Percentiles rank a stretch among this genome's conserved stretches.
These are phyloP conservation scores for Trichoderma reesei DNA, from an alignment of 495 filamentous ascomycete species.

Conservation along the genomic window DNA sequence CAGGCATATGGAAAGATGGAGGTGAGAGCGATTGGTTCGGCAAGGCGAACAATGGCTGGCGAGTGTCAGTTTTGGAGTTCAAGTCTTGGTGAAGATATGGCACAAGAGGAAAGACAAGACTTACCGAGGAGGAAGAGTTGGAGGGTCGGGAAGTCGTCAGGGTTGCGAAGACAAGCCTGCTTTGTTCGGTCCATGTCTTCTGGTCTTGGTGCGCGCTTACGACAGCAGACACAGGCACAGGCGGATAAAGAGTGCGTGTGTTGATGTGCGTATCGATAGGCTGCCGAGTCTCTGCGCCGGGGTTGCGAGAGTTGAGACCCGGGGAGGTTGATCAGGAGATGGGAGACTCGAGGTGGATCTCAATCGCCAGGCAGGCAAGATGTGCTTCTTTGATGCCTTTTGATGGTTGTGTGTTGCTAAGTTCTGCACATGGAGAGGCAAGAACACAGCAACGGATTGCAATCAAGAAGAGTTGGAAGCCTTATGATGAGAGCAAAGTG, in stretches of 20 bases:
- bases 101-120: constrained; percentile 11
- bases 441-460: neutral
- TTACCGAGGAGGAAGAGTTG: constrained; percentile 70
- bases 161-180: constrained; percentile 38
- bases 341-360: neutral
- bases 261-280: constrained; percentile 3
- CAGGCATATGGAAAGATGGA: constrained; percentile 85
- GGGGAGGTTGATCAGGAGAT: neutral
- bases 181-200: constrained; percentile 36
- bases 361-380: neutral
- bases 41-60: constrained; percentile 50
- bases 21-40: constrained; percentile 81
- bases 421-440: neutral
- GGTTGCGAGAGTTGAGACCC: neutral
- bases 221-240: constrained; percentile 7
- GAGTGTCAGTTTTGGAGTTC: neutral
- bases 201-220: constrained; percentile 20
- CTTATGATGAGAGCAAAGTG: neutral
- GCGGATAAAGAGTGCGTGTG: neutral
- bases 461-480: neutral
- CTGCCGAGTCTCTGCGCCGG: neutral
- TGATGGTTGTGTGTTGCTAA: neutral
- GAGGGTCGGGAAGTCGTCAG: constrained; percentile 59
- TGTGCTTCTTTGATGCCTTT: neutral
- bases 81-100: neutral